These are phyloP conservation scores for Ajuga chamaepitys DNA, from an alignment of 257 asterid species.

Conservation along the genomic window DNA sequence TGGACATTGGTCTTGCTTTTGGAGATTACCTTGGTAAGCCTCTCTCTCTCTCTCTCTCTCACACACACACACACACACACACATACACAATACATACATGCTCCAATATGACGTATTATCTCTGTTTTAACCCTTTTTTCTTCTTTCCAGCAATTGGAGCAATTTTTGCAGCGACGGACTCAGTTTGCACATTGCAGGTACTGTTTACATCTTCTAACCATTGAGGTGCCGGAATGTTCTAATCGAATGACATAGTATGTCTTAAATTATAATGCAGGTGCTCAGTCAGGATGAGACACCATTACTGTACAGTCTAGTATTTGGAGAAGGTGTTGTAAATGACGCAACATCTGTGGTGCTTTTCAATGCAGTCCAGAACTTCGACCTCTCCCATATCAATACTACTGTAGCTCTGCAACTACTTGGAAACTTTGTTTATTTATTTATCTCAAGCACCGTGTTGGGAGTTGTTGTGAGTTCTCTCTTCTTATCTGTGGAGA, in stretches of 20 bases:
- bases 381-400: conserved; percentile 74
- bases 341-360: conserved; percentile 98
- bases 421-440: conserved; percentile 70
- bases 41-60: neutral
- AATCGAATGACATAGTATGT: conserved; percentile 11
- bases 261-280: conserved; percentile 51
- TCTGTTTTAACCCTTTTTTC: conserved; percentile 12
- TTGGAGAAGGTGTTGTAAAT: conserved; percentile 98
- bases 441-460: conserved; percentile 67
- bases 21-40: conserved; percentile 89
- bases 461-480: conserved; percentile 76
- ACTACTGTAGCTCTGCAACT: conserved; percentile 50
- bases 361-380: conserved; percentile 90
- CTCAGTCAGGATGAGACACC: conserved; percentile 98
- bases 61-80: neutral
- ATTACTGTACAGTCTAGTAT: conserved; percentile 88
- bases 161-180: conserved; percentile 95
- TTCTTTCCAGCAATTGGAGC: conserved; percentile 83
- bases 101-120: conserved; percentile 1
- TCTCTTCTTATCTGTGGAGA: neutral
- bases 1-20: conserved; percentile 61
- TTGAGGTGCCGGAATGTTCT: conserved; percentile 9
- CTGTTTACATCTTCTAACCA: conserved; percentile 1
- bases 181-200: conserved; percentile 99
- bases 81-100: neutral